A percentile compares a stretch with the other conserved stretches of the same genome.
Evolutionary conservation across 768 basidiomycete species (phyloP).

Genomic region (Leccinum subgranulosum): DNA sequence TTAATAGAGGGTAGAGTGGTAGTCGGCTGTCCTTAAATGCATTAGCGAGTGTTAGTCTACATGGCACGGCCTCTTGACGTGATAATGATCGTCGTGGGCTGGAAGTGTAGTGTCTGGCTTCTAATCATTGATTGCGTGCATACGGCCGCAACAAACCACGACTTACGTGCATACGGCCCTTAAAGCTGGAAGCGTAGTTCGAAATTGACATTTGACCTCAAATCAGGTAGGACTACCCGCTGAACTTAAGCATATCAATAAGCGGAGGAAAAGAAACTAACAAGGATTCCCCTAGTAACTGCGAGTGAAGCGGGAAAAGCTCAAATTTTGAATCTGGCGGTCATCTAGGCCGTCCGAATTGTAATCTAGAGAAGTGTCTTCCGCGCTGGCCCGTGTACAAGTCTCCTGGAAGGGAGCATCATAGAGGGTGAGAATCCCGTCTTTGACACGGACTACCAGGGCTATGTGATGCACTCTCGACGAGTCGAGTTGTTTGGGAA

Average conservation of each 20-base stretch:
- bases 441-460: constrained; percentile 57
- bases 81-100: constrained; percentile 48
- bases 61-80: constrained; percentile 36
- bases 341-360: constrained; percentile 57
- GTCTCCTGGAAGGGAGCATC: constrained; percentile 78
- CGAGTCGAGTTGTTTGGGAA: constrained; percentile 85
- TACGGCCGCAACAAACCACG: too few relatives aligned
- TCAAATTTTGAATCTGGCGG: constrained; percentile 82
- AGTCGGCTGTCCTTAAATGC: constrained; percentile 12
- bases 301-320: constrained; percentile 83
- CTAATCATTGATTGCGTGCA: too few relatives aligned
- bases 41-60: constrained; percentile 5
- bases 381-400: constrained; percentile 70
- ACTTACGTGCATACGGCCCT: too few relatives aligned
- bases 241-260: constrained; percentile 90
- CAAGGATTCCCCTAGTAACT: constrained; percentile 87
- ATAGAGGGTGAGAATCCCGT: constrained; percentile 76
- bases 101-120: background rate
- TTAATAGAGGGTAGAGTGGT: background rate
- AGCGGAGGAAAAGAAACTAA: constrained; percentile 91
- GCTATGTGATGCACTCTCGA: constrained; percentile 70
- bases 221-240: constrained; percentile 82
- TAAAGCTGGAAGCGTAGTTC: too few relatives aligned
- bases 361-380: constrained; percentile 78
- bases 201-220: constrained; percentile 50